A percentile compares a stretch with the other conserved stretches of the same genome.
These are phyloP conservation scores for Ploettnerulaceae sp. DNA, from an alignment of 2,329 filamentous ascomycete species.

Conservation along the genomic window DNA sequence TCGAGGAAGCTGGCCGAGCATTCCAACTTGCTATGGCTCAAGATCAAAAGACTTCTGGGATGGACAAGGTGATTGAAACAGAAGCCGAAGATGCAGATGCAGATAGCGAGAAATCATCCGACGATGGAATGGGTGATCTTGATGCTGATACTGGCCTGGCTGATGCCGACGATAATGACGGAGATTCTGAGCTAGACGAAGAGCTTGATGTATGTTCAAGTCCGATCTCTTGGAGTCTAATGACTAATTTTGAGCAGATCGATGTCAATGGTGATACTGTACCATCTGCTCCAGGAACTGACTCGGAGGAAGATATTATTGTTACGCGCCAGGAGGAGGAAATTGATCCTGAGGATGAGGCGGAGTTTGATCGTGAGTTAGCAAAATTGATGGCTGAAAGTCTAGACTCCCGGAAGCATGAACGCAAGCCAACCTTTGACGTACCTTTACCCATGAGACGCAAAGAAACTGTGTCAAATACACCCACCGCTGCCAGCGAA, in stretches of 20 bases:
- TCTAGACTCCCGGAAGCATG: constrained; percentile 90
- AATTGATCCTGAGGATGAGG: constrained; percentile 87
- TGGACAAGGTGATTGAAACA: constrained; percentile 62
- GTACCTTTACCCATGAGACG: constrained; percentile 90
- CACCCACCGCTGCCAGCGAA: constrained; percentile 33
- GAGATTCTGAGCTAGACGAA: constrained; percentile 50
- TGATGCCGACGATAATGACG: constrained; percentile 40
- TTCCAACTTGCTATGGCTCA: constrained; percentile 87
- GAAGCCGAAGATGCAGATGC: constrained; percentile 71
- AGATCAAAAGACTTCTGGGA: constrained; percentile 76
- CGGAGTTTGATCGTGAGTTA: constrained; percentile 96
- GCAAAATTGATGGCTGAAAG: constrained; percentile 98
- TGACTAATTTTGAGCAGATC: constrained; percentile 10
- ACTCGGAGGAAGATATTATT: constrained; percentile 80
- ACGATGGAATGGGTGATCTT: constrained; percentile 67
- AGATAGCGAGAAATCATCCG: constrained; percentile 65
- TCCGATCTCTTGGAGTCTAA: background rate
- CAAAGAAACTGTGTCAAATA: constrained; percentile 39
- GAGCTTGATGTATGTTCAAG: constrained; percentile 47
- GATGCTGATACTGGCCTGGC: constrained; percentile 49
- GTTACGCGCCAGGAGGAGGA: constrained; percentile 89
- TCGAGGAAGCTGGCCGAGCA: constrained; percentile 76
- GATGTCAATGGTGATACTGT: constrained; percentile 46
- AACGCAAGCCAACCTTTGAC: constrained; percentile 90
- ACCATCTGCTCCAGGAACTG: constrained; percentile 50